These are phyloP conservation scores for Canna indica DNA, from an alignment of 176 grass and related monocot genomes.

Conservation along the genomic window DNA sequence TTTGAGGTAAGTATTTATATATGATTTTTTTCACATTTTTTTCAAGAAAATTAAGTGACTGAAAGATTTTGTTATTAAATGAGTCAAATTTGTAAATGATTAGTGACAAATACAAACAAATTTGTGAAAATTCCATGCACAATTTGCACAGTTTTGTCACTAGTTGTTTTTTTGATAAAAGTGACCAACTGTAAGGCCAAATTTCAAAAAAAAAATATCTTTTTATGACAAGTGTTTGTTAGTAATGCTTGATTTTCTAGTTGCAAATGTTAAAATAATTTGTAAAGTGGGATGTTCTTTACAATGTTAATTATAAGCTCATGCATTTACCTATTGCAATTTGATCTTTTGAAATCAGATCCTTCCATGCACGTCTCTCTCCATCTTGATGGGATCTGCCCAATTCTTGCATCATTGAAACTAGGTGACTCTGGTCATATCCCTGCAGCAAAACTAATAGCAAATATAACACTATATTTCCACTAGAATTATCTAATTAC, in stretches of 20 bases:
- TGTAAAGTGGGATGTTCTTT: too few species aligned
- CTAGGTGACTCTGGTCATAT: conserved; percentile 87
- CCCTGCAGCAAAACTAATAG: conserved; percentile 22
- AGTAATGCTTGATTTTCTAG: background rate
- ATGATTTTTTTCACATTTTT: background rate
- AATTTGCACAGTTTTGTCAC: too few species aligned
- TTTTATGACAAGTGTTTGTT: background rate
- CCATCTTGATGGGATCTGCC: conserved; percentile 61
- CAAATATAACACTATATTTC: too few species aligned
- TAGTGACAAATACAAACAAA: too few species aligned
- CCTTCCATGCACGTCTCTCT: conserved; percentile 87
- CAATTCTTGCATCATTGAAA: conserved; percentile 70
- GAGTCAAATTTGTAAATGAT: too few species aligned
- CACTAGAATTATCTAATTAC: background rate
- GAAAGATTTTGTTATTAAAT: too few species aligned
- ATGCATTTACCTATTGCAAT: conserved; percentile 68
- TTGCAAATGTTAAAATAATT: too few species aligned
- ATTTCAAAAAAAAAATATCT: too few species aligned
- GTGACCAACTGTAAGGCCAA: too few species aligned
- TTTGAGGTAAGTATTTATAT: background rate
- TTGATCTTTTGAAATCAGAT: conserved; percentile 80
- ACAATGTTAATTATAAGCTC: background rate
- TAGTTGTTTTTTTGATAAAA: too few species aligned
- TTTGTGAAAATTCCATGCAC: too few species aligned
- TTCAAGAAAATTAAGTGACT: too few species aligned